These are phyloP conservation scores for Tremellales sp. DNA, from an alignment of 1,284 basidiomycete genomes.

Conservation along the genomic window DNA sequence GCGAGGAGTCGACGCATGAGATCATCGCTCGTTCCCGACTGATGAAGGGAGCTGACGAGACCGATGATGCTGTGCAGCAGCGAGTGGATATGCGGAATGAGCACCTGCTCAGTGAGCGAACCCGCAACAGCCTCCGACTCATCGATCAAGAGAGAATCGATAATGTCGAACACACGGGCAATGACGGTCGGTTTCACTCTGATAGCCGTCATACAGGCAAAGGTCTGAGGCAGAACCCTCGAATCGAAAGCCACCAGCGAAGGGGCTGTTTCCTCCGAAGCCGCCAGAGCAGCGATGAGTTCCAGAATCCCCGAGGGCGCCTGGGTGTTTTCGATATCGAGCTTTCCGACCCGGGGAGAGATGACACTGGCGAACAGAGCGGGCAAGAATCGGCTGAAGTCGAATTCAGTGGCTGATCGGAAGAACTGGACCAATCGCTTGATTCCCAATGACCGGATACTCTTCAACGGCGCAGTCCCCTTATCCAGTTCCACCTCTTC, in stretches of 20 bases:
- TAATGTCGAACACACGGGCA: constrained; percentile 76
- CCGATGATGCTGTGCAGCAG: constrained; percentile 71
- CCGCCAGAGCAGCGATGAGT: constrained; percentile 76
- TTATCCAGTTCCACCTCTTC: constrained; percentile 46
- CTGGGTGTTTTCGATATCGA: constrained; percentile 87
- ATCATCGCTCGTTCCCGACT: constrained; percentile 58
- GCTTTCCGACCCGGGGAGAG: constrained; percentile 69
- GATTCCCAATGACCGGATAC: constrained; percentile 74
- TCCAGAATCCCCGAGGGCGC: constrained; percentile 86
- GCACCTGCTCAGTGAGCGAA: constrained; percentile 51
- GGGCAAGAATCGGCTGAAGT: constrained; percentile 69
- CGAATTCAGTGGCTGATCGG: constrained; percentile 64
- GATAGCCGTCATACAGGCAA: constrained; percentile 71
- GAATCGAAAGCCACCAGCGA: constrained; percentile 70
- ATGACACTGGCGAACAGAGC: constrained; percentile 69
- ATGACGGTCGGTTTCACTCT: constrained; percentile 86
- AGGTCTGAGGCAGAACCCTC: constrained; percentile 69
- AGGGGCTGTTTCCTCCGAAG: constrained; percentile 56
- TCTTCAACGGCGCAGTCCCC: constrained; percentile 54
- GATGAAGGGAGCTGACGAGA: constrained; percentile 60
- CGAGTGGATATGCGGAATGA: constrained; percentile 71
- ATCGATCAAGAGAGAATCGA: constrained; percentile 67
- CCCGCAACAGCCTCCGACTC: constrained; percentile 49
- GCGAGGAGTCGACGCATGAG: constrained; percentile 77
- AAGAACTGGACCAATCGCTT: constrained; percentile 89